Evolutionary conservation across 1,284 basidiomycete genomes (phyloP).

Genomic region (Austroboletus niveus): DNA sequence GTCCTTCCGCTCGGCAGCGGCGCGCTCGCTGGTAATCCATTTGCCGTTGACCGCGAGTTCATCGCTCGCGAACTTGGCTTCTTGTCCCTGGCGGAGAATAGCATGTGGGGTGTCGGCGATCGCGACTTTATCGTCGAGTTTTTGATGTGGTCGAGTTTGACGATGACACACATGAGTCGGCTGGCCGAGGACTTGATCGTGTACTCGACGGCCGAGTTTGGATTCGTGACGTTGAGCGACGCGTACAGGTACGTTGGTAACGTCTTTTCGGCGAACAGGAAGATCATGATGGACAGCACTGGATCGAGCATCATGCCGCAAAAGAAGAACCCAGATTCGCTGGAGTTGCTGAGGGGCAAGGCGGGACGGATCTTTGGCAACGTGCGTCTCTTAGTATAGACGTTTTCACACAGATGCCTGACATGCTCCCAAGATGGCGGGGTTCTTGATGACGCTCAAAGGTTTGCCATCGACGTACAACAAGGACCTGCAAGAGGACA

Average conservation of each 20-base stretch:
- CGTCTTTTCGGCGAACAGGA: neutral
- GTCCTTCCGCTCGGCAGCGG: constrained; percentile 93
- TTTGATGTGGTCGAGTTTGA: constrained; percentile 92
- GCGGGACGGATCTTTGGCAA: constrained; percentile 93
- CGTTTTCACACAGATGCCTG: neutral
- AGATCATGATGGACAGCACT: constrained; percentile 56
- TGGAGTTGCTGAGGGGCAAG: constrained; percentile 94
- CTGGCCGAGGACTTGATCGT: constrained; percentile 96
- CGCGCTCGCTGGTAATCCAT: constrained; percentile 95
- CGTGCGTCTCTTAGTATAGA: constrained; percentile 39
- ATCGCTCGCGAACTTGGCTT: constrained; percentile 86
- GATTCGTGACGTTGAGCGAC: constrained; percentile 91
- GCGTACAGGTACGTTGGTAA: constrained; percentile 78
- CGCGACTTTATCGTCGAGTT: constrained; percentile 98
- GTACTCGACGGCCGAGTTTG: constrained; percentile 96
- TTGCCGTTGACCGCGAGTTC: constrained; percentile 87
- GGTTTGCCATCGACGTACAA: constrained; percentile 98
- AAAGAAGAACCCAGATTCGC: constrained; percentile 98
- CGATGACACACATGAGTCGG: constrained; percentile 91
- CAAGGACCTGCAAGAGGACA: constrained; percentile 98
- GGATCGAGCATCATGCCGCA: constrained; percentile 99
- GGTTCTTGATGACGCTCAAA: constrained; percentile 97
- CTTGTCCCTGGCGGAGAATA: constrained; percentile 84
- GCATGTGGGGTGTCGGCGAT: constrained; percentile 93
- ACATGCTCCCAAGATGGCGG: constrained; percentile 71